phyloP scores from a whole-genome alignment of 208 protist genomes.

The Trichomonas tenax region DNA sequence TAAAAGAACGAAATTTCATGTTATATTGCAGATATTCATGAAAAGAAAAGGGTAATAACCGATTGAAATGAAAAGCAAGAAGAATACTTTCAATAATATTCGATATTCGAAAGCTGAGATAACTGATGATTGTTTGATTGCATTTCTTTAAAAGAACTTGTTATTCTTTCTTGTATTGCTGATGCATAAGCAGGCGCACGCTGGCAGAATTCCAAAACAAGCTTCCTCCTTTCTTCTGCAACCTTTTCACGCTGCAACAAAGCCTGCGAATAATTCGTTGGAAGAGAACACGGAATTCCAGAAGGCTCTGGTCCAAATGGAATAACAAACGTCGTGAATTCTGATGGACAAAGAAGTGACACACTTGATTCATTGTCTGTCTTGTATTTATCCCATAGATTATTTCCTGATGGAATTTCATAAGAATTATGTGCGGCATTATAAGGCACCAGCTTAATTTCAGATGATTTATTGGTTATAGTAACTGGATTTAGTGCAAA shows the following conservation, averaged over 20 bases:
- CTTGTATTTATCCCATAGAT: neutral
- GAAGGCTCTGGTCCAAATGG: neutral
- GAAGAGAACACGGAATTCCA: neutral
- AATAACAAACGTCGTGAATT: neutral
- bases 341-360: neutral
- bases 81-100: too few relatives aligned
- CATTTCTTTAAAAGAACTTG: neutral
- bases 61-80: too few relatives aligned
- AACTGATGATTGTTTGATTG: too few relatives aligned
- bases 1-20: too few relatives aligned
- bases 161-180: neutral
- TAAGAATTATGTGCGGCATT: neutral
- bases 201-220: neutral
- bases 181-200: neutral
- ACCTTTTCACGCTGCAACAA: neutral
- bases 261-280: neutral
- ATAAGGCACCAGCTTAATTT: neutral
- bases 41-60: too few relatives aligned
- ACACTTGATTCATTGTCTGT: neutral
- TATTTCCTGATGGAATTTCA: neutral
- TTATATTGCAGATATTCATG: too few relatives aligned
- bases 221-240: neutral
- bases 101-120: too few relatives aligned
- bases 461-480: neutral
- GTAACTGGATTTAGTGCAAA: neutral